Conservation (phyloP, 2,329 filamentous ascomycete genomes). For the Calonectria honghensis region DNA sequence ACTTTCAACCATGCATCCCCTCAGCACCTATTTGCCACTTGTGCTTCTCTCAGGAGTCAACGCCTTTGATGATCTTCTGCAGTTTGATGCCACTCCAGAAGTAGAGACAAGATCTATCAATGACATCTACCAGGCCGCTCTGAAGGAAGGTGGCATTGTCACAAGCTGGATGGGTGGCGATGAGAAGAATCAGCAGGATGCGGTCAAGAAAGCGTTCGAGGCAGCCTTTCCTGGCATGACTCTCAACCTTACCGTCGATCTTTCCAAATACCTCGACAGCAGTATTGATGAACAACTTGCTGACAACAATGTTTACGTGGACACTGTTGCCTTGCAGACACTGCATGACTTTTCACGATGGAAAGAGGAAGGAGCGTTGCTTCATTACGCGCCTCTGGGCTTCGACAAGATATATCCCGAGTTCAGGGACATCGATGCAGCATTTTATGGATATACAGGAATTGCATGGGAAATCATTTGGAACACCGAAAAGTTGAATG, state of each 20-base stretch:
- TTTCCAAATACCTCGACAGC: constrained; percentile 2
- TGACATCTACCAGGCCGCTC: constrained; percentile 12
- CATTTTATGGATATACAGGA: neutral
- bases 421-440: constrained; percentile 7
- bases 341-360: constrained; percentile 5
- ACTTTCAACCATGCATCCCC: neutral
- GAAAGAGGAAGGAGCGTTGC: constrained; percentile 4
- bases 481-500: constrained; percentile 3
- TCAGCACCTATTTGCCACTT: neutral
- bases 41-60: neutral
- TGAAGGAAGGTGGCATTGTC: constrained; percentile 11
- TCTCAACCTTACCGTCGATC: neutral
- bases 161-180: constrained; percentile 1
- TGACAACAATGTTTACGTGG: neutral
- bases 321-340: neutral
- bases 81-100: neutral
- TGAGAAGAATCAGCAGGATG: constrained; percentile 4
- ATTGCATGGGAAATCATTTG: constrained; percentile 4
- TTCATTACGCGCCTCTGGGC: neutral
- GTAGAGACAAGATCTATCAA: constrained; percentile 4
- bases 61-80: neutral
- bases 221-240: constrained; percentile 8
- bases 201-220: constrained; percentile 5
- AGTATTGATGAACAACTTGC: neutral
- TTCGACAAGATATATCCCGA: neutral